Percentiles rank a stretch among this genome's conserved stretches.
phyloP scores from a whole-genome alignment of 441 rosid genomes.

The Erodium moschatum region DNA sequence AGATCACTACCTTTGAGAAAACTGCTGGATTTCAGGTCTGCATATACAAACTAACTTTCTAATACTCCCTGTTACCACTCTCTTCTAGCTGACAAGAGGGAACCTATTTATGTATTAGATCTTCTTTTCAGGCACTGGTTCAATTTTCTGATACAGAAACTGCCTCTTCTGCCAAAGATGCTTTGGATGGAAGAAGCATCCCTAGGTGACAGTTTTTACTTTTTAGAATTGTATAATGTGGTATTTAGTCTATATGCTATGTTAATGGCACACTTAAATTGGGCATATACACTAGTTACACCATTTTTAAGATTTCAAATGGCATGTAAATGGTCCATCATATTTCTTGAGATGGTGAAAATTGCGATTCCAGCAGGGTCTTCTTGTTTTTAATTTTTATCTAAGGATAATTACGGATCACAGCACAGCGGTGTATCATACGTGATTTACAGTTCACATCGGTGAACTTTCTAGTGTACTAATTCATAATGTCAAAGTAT shows the following conservation, averaged over 20 bases:
- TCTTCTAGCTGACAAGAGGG: slow-evolving; percentile 14
- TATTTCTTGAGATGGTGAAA: slow-evolving; percentile 13
- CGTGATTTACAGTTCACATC: no score
- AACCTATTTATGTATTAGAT: slow-evolving; percentile 20
- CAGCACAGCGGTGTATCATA: no score
- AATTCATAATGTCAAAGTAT: no score
- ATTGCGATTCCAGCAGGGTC: background rate
- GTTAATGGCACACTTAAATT: slow-evolving; percentile 6
- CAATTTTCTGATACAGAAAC: slow-evolving; percentile 92
- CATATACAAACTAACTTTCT: background rate
- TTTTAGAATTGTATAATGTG: slow-evolving; percentile 43
- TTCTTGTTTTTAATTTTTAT: background rate
- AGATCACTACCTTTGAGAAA: slow-evolving; percentile 96
- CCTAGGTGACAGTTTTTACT: slow-evolving; percentile 83
- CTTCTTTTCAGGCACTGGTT: slow-evolving; percentile 69
- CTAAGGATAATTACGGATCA: no score
- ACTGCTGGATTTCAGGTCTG: slow-evolving; percentile 92
- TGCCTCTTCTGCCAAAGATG: slow-evolving; percentile 77
- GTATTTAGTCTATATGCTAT: slow-evolving; percentile 39
- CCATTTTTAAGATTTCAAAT: slow-evolving; percentile 10
- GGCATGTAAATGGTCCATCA: background rate
- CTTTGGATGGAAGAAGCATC: slow-evolving; percentile 93
- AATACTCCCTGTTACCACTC: background rate
- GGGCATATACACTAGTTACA: slow-evolving; percentile 7
- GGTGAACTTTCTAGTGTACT: no score